Evolutionary conservation across 495 filamentous ascomycete species (phyloP), one percentile per base, ranked within the genome.

Genomic region (Aspergillus avenaceus): DNA sequence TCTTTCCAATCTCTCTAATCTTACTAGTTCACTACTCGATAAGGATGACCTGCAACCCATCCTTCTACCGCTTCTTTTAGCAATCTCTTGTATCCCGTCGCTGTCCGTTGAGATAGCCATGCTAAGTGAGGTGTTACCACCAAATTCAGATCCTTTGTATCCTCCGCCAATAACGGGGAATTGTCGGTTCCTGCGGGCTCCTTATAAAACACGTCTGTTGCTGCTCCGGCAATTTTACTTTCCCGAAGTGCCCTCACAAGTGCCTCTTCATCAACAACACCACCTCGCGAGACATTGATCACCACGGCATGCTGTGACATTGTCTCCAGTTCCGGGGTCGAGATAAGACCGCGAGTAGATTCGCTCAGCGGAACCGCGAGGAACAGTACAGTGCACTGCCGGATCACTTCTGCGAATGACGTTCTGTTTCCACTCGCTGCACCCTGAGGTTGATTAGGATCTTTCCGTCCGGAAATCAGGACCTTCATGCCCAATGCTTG

Each of bases 211-310:
- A 84, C 81, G 59, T 85, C 82, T 1, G 74, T 78, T 4, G 71
- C 78, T 8, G 77, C 76, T 0, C 80, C 82, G 0, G 67, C 69
- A 24, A 84, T 80, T 48, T 53, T 62, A 14, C 64, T 58, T 9
- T 71, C 60, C 41, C 59, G 63, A 19, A 84, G 56, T 14, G 80
- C 81, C 18, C 66, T 48, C 7, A 78, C 67, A 0, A 84, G 59
- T 0, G 76, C 78, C 3, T 50, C 55, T 60, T 85, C 81, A 43
- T 82, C 71, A 2, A 84, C 73, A 31, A 82, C 75, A 0, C 80
- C 81, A 11, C 81, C 81, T 2, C 82, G 74, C 5, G 77, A 74
- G 21, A 83, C 72, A 55, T 85, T 83, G 47, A 84, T 56, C 4
- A 85, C n/a, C 5, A 84, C 57, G 1, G 73, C 66, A 36, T 76